Conservation (phyloP, 108 stramenopile genomes). For the Cyclotella baltica region DNA sequence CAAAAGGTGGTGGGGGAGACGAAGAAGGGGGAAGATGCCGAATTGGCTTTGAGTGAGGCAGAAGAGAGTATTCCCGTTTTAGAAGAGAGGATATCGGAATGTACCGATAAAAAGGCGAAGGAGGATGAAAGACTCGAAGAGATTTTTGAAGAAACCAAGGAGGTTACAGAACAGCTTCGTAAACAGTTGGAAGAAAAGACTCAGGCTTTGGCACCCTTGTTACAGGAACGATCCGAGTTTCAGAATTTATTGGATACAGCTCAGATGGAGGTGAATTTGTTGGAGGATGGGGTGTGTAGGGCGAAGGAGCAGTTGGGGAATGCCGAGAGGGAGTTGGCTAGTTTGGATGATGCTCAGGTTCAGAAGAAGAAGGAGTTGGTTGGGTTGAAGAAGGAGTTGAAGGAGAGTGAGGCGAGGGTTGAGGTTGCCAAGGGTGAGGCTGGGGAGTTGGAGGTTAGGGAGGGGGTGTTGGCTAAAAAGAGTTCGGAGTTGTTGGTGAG, state of each 20-base stretch:
- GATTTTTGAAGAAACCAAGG: slow-evolving; percentile 82
- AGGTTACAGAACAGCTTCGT: slow-evolving; percentile 83
- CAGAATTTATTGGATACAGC: slow-evolving; percentile 85
- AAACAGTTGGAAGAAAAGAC: slow-evolving; percentile 88
- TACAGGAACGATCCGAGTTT: slow-evolving; percentile 80
- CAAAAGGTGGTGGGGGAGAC: slow-evolving; percentile 70
- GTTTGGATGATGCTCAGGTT: slow-evolving; percentile 65
- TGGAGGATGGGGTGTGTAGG: slow-evolving; percentile 78
- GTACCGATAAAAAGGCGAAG: slow-evolving; percentile 48
- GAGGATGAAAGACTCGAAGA: slow-evolving; percentile 82
- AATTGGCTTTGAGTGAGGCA: slow-evolving; percentile 58
- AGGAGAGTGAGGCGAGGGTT: slow-evolving; percentile 58
- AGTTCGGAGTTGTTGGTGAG: slow-evolving; percentile 68
- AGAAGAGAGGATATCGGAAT: slow-evolving; percentile 64
- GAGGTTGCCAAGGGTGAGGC: slow-evolving; percentile 65
- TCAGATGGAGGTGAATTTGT: slow-evolving; percentile 80
- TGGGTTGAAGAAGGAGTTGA: slow-evolving; percentile 55
- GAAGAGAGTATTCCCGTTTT: slow-evolving; percentile 72
- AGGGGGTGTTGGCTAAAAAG: slow-evolving; percentile 60
- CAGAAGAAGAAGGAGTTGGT: slow-evolving; percentile 60
- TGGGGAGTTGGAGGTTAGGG: slow-evolving; percentile 52
- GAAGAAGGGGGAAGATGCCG: slow-evolving; percentile 67
- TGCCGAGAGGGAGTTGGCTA: slow-evolving; percentile 80
- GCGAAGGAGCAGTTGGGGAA: slow-evolving; percentile 75
- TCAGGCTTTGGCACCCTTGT: slow-evolving; percentile 82